Percentiles rank a stretch among this genome's conserved stretches.
Conservation (phyloP, 768 basidiomycete genomes). For the Lactifluus rugatus region DNA sequence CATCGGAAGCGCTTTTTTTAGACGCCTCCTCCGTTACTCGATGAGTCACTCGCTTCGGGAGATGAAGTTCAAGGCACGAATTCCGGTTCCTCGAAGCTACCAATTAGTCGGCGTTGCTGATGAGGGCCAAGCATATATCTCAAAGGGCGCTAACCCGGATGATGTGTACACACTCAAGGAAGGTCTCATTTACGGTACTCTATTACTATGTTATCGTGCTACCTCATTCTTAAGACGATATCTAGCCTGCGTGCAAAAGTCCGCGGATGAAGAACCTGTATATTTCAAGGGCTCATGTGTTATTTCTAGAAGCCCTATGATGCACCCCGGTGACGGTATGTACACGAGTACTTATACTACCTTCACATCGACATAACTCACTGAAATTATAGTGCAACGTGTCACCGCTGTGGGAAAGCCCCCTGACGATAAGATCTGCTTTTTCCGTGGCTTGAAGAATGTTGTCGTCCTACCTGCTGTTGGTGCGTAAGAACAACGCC, state of each 20-base stretch:
- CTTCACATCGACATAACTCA: background rate
- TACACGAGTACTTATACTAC: background rate
- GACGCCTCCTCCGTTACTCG: constrained; percentile 46
- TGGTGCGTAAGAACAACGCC: background rate
- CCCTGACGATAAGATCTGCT: constrained; percentile 7
- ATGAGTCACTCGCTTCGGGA: constrained; percentile 27
- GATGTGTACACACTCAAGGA: constrained; percentile 16
- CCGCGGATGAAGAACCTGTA: background rate
- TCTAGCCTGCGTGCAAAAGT: background rate
- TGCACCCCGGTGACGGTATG: constrained; percentile 28
- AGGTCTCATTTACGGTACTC: constrained; percentile 19
- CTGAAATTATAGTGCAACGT: constrained; percentile 11
- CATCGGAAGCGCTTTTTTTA: constrained; percentile 48
- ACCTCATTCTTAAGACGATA: background rate
- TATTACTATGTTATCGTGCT: background rate
- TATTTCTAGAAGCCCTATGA: constrained; percentile 26
- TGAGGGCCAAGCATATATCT: constrained; percentile 37
- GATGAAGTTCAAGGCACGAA: constrained; percentile 67
- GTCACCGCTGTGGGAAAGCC: constrained; percentile 25
- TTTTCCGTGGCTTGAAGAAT: background rate
- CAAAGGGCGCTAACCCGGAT: background rate
- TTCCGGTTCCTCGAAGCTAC: constrained; percentile 56
- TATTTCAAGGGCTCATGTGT: background rate
- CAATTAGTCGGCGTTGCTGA: constrained; percentile 75
- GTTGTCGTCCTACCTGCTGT: constrained; percentile 48